phyloP scores from a whole-genome alignment of 2,329 filamentous ascomycete species.

The Neopestalotiopsis sp. region DNA sequence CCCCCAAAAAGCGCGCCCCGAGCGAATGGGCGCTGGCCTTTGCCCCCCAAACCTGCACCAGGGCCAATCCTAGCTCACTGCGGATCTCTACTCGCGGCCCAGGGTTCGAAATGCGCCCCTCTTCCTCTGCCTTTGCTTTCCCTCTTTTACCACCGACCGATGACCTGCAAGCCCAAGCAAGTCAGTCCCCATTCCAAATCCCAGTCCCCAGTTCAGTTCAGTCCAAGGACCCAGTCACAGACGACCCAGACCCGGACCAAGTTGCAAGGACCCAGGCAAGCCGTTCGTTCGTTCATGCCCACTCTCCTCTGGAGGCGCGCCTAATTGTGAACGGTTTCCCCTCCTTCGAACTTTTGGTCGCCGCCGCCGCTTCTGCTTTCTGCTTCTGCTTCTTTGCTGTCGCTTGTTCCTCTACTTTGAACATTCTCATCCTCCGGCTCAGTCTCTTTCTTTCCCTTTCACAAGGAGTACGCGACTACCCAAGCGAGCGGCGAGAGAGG shows the following conservation, averaged over 20 bases:
- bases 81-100: slow-evolving; percentile 3
- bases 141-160: neutral
- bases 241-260: slow-evolving; percentile 1
- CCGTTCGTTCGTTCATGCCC: slow-evolving; percentile 5
- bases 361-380: neutral
- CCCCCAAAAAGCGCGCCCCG: neutral
- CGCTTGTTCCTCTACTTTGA: neutral
- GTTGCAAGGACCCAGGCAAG: neutral
- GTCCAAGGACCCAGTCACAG: neutral
- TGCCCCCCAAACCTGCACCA: neutral
- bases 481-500: neutral
- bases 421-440: neutral
- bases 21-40: neutral
- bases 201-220: neutral
- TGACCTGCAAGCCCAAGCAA: neutral
- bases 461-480: neutral
- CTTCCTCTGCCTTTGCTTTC: neutral
- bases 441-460: neutral
- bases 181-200: neutral
- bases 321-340: slow-evolving; percentile 16
- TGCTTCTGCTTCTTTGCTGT: neutral
- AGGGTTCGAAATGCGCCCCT: slow-evolving; percentile 4
- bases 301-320: slow-evolving; percentile 11
- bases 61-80: slow-evolving; percentile 4
- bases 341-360: slow-evolving; percentile 11